A percentile compares a stretch with the other conserved stretches of the same genome.
phyloP scores from a whole-genome alignment of 2,329 filamentous ascomycete species.

The Aspergillus sergii region DNA sequence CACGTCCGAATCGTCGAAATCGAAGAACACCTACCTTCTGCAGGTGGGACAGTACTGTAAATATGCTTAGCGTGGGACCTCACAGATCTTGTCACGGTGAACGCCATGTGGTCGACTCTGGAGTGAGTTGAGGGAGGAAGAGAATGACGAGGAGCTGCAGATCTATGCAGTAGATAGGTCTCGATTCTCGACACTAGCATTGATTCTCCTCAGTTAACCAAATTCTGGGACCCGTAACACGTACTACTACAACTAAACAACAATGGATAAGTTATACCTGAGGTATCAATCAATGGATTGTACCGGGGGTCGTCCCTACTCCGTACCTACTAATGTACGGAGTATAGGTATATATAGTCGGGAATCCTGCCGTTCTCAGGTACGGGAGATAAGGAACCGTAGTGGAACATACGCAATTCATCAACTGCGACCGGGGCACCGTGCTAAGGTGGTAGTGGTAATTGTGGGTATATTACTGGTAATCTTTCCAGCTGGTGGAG shows the following conservation, averaged over 20 bases:
- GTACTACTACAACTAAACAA: neutral
- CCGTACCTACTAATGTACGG: too few species aligned
- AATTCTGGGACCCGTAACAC: neutral
- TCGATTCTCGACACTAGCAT: neutral
- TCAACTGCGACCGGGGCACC: neutral
- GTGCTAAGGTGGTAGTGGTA: neutral
- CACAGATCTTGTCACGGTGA: neutral
- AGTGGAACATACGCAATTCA: neutral
- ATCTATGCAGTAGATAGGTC: neutral
- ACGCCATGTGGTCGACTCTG: neutral
- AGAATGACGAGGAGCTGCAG: neutral
- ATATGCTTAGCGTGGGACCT: neutral
- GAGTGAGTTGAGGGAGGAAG: neutral
- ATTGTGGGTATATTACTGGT: neutral
- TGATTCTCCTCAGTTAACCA: neutral
- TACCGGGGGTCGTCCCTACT: neutral
- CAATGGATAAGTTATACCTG: neutral
- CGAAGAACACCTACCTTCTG: neutral
- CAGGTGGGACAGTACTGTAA: neutral
- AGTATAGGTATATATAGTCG: neutral
- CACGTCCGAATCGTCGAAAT: neutral
- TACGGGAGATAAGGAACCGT: neutral
- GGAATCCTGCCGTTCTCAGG: neutral
- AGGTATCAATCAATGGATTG: neutral
- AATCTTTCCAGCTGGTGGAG: conserved; percentile 2